Conservation (phyloP, 345 rosid genomes). For the Euphorbia lathyris region DNA sequence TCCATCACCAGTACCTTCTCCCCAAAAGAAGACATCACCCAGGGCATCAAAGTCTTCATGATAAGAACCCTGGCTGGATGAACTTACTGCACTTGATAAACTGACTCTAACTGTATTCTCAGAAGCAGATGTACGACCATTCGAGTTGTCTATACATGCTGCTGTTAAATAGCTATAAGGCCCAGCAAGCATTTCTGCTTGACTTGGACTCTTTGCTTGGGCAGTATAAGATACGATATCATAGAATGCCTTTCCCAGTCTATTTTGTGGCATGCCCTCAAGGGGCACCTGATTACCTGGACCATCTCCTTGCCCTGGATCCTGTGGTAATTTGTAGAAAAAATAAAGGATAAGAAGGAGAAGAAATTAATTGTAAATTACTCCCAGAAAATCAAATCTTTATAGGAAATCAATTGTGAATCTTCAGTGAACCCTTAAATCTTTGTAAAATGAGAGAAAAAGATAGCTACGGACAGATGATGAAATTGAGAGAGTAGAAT, state of each 20-base stretch:
- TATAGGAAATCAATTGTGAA: not conserved
- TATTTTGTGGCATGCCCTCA: constrained; percentile 43
- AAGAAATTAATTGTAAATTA: not conserved
- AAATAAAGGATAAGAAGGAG: not conserved
- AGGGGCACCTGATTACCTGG: constrained; percentile 41
- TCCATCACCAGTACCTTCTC: constrained; percentile 70
- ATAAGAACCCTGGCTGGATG: constrained; percentile 81
- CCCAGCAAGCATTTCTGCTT: constrained; percentile 41
- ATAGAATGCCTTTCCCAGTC: constrained; percentile 68
- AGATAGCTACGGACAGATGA: constrained; percentile 48
- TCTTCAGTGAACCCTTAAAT: not conserved
- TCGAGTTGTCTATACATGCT: constrained; percentile 40
- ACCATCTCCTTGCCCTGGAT: constrained; percentile 34
- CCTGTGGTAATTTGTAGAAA: constrained; percentile 36
- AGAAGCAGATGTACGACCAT: constrained; percentile 48
- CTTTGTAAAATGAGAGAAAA: constrained; percentile 11
- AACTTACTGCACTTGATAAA: constrained; percentile 78
- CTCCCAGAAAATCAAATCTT: not conserved
- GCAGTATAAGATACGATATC: constrained; percentile 68
- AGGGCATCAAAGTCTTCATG: constrained; percentile 77
- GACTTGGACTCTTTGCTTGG: constrained; percentile 32
- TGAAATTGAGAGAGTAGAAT: constrained; percentile 37
- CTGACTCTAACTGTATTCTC: constrained; percentile 64
- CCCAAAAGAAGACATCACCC: constrained; percentile 90
- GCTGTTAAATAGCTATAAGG: constrained; percentile 30